Evolutionary conservation across 306 rosid species (phyloP).

Genomic region (Cucumis hystrix): DNA sequence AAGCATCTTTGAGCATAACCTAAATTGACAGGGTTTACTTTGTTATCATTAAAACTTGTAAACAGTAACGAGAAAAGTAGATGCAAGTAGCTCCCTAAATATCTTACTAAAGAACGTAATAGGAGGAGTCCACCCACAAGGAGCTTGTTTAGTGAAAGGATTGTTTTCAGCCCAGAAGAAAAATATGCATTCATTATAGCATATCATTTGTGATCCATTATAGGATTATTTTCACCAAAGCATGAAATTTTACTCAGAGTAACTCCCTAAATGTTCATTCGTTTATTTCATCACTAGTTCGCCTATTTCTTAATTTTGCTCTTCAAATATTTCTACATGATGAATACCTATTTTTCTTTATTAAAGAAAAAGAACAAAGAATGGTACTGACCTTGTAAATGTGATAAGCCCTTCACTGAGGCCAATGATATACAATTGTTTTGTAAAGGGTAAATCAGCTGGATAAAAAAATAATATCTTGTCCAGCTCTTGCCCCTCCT

Average conservation of each 20-base stretch:
- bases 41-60: background rate
- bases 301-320: background rate
- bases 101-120: background rate
- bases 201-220: background rate
- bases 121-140: background rate
- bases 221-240: too few species aligned
- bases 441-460: conserved; percentile 63
- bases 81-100: background rate
- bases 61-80: background rate
- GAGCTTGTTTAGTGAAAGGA: background rate
- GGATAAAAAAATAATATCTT: conserved; percentile 91
- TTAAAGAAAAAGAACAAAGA: background rate
- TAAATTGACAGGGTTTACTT: background rate
- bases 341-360: background rate
- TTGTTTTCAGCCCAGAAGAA: background rate
- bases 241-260: background rate
- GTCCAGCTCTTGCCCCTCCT: conserved; percentile 90
- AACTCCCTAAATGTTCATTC: background rate
- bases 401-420: conserved; percentile 97
- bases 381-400: conserved; percentile 56
- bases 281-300: background rate
- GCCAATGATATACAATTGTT: conserved; percentile 78
- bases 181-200: background rate
- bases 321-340: background rate
- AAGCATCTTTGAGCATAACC: background rate